Conservation (phyloP, 2,329 filamentous ascomycete genomes). For the Penicillium sp. region DNA sequence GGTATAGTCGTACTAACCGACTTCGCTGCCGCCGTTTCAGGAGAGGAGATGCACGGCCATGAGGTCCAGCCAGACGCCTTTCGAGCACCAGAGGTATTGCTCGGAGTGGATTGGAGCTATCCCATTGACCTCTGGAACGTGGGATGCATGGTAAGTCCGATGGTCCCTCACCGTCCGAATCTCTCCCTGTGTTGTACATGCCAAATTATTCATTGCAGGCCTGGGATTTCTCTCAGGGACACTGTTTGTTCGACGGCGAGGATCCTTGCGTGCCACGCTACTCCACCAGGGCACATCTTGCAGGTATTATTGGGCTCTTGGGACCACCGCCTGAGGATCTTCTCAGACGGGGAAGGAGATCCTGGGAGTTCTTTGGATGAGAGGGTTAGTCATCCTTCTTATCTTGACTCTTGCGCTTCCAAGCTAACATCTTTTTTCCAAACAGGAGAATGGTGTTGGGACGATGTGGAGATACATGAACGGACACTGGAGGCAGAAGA, state of each 20-base stretch:
- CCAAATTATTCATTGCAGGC: constrained; percentile 17
- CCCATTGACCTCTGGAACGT: constrained; percentile 56
- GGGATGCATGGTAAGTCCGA: constrained; percentile 49
- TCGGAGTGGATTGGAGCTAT: constrained; percentile 43
- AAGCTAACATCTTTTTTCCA: background rate
- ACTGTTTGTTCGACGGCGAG: background rate
- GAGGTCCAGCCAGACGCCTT: constrained; percentile 44
- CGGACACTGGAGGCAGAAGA: constrained; percentile 6
- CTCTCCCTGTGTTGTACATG: background rate
- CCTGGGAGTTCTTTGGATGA: constrained; percentile 1
- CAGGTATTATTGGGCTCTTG: constrained; percentile 9
- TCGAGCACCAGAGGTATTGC: constrained; percentile 16
- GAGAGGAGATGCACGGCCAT: background rate
- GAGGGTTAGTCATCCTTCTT: background rate
- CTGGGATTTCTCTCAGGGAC: constrained; percentile 53
- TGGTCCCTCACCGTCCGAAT: background rate
- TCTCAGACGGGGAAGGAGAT: background rate
- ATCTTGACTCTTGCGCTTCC: background rate
- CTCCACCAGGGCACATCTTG: constrained; percentile 10
- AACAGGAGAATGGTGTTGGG: background rate
- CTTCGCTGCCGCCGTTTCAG: background rate
- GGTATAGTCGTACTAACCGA: background rate
- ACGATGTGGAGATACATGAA: background rate
- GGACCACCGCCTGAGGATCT: constrained; percentile 5
- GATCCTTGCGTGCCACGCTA: constrained; percentile 5